Evolutionary conservation across 352 stramenopile genomes (phyloP).

Genomic region (Phytophthora hibernalis): DNA sequence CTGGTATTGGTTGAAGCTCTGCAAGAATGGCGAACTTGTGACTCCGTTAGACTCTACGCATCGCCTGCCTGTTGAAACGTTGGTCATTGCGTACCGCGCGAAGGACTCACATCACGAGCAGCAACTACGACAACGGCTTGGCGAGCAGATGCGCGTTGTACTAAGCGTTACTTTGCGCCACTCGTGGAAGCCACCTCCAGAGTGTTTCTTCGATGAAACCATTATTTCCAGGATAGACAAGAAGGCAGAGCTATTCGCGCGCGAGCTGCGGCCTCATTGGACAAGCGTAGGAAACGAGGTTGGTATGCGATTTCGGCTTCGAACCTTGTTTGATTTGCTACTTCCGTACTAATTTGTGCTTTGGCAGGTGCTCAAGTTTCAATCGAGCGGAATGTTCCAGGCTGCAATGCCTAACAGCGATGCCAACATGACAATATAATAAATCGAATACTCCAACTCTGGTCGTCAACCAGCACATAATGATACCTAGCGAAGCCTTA

Average conservation of each 20-base stretch:
- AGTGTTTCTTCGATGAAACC: constrained; percentile 54
- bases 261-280: constrained; percentile 68
- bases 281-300: constrained; percentile 73
- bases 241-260: constrained; percentile 73
- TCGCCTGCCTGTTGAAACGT: constrained; percentile 70
- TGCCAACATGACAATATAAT: too few species aligned
- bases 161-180: constrained; percentile 75
- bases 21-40: constrained; percentile 60
- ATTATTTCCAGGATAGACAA: constrained; percentile 4
- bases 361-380: constrained; percentile 64
- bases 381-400: constrained; percentile 12
- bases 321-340: background rate
- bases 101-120: constrained; percentile 16
- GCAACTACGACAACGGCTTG: constrained; percentile 41
- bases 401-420: too few species aligned
- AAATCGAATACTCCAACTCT: too few species aligned
- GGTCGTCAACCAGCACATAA: too few species aligned
- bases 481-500: too few species aligned
- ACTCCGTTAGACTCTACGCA: constrained; percentile 68
- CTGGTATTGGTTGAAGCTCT: constrained; percentile 84
- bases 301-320: background rate
- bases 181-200: constrained; percentile 79
- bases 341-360: constrained; percentile 15
- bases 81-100: constrained; percentile 63
- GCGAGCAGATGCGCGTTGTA: constrained; percentile 46